Evolutionary conservation across 108 stramenopile species (phyloP).

Genomic region (Fragilaria crotonensis): DNA sequence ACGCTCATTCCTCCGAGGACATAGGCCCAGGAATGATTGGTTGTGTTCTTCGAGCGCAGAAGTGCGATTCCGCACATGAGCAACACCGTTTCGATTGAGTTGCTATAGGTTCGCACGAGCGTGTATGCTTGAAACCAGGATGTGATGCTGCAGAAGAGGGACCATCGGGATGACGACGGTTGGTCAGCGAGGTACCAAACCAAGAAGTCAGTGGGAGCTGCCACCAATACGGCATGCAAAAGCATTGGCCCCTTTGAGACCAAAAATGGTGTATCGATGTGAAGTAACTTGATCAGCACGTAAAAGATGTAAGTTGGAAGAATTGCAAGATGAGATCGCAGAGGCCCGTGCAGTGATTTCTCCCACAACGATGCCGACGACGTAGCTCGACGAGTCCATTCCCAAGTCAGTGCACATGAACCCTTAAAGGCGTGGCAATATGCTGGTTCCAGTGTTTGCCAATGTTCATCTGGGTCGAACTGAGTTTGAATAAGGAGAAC

Average conservation of each 20-base stretch:
- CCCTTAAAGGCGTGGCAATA: constrained; percentile 63
- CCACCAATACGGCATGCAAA: constrained; percentile 60
- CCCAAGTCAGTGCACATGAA: constrained; percentile 56
- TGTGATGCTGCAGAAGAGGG: constrained; percentile 20
- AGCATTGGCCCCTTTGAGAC: constrained; percentile 67
- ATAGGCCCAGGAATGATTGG: constrained; percentile 40
- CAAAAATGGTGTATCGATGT: constrained; percentile 40
- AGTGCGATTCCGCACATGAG: constrained; percentile 45
- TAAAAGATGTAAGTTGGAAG: constrained; percentile 72
- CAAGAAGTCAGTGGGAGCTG: constrained; percentile 67
- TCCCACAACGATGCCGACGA: constrained; percentile 13
- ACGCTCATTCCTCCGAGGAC: constrained; percentile 71
- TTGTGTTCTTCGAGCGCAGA: constrained; percentile 28
- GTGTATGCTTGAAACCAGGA: constrained; percentile 84
- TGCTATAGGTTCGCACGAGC: constrained; percentile 72
- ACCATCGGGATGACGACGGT: constrained; percentile 9
- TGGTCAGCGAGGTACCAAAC: constrained; percentile 43
- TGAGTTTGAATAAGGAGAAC: no score
- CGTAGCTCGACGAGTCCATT: constrained; percentile 69
- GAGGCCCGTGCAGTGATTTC: constrained; percentile 53
- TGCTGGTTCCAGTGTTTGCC: constrained; percentile 87
- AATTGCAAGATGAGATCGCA: constrained; percentile 69
- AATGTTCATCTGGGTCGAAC: constrained; percentile 88
- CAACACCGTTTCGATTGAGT: constrained; percentile 60
- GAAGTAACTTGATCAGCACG: constrained; percentile 17